phyloP scores from a whole-genome alignment of 1,139 yeast species.

The Wickerhamiella pararugosa region DNA sequence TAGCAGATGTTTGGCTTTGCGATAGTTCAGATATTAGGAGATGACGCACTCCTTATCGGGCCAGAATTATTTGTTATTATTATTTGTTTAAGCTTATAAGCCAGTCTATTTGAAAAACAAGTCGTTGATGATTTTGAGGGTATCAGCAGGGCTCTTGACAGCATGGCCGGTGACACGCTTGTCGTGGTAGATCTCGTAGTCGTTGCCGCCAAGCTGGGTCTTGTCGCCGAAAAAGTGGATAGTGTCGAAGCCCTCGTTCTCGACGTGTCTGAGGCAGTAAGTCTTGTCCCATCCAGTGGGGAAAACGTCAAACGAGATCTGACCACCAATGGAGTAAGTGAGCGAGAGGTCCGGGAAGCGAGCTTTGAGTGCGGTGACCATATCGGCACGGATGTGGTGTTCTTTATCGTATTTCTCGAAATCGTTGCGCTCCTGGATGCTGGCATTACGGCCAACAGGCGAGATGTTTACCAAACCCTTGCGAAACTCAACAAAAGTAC shows the following conservation, averaged over 20 bases:
- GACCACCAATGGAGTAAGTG: constrained; percentile 98
- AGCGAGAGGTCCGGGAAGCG: constrained; percentile 71
- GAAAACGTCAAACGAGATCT: constrained; percentile 97
- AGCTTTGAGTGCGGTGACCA: constrained; percentile 72
- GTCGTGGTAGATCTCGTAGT: constrained; percentile 88
- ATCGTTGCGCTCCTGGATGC: constrained; percentile 83
- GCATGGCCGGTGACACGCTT: constrained; percentile 91
- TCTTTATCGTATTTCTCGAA: constrained; percentile 70
- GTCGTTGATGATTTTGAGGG: constrained; percentile 72
- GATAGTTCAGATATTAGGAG: too few relatives aligned
- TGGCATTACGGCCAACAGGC: constrained; percentile 97
- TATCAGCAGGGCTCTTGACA: constrained; percentile 77
- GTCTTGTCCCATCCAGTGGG: constrained; percentile 99
- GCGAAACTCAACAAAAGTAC: constrained; percentile 96
- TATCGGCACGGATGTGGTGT: constrained; percentile 62
- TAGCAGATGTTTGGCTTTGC: too few relatives aligned
- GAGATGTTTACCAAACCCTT: constrained; percentile 98
- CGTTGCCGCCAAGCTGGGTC: constrained; percentile 95
- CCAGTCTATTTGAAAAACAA: constrained; percentile 31
- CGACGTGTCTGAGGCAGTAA: constrained; percentile 88
- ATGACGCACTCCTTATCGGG: too few relatives aligned
- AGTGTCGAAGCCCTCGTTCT: constrained; percentile 61
- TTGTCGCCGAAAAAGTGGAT: constrained; percentile 99
- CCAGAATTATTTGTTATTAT: too few relatives aligned
- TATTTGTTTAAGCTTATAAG: neutral